Percentiles rank a stretch among this genome's conserved stretches.
These are phyloP conservation scores for Rhinocladiella mackenziei DNA, from an alignment of 2,329 filamentous ascomycete genomes.

Conservation along the genomic window DNA sequence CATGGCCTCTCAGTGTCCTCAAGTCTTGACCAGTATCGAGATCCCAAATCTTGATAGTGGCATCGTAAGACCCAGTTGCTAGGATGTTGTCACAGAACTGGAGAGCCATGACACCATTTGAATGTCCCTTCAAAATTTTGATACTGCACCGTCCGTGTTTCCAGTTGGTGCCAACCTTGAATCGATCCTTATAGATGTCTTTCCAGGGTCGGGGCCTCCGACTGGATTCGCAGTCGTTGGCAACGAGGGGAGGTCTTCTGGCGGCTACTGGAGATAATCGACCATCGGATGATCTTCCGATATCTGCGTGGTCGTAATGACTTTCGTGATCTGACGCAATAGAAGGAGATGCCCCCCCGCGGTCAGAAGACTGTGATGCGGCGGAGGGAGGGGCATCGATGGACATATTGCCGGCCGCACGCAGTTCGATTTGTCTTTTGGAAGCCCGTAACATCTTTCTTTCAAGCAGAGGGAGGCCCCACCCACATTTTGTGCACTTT, in stretches of 20 bases:
- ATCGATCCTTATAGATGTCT: conserved; percentile 91
- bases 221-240: conserved; percentile 14
- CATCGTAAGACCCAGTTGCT: conserved; percentile 91
- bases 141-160: conserved; percentile 86
- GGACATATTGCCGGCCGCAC: conserved; percentile 56
- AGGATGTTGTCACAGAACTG: conserved; percentile 85
- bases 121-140: conserved; percentile 79
- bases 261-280: conserved; percentile 12
- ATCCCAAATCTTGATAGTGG: conserved; percentile 94
- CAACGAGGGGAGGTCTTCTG: conserved; percentile 8
- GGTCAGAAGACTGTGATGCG: too few species aligned
- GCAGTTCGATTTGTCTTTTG: conserved; percentile 75
- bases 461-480: conserved; percentile 86
- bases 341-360: too few species aligned
- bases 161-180: conserved; percentile 96
- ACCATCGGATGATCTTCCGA: conserved; percentile 16
- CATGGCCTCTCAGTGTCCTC: conserved; percentile 79
- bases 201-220: conserved; percentile 70
- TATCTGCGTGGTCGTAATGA: conserved; percentile 11
- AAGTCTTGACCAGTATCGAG: conserved; percentile 81
- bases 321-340: conserved; percentile 14
- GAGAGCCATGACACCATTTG: conserved; percentile 77
- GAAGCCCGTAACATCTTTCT: conserved; percentile 81
- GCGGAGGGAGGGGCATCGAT: conserved; percentile 53
- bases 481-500: conserved; percentile 92